phyloP scores from a whole-genome alignment of 2,329 filamentous ascomycete species.

The Fonsecaea pugnacius region DNA sequence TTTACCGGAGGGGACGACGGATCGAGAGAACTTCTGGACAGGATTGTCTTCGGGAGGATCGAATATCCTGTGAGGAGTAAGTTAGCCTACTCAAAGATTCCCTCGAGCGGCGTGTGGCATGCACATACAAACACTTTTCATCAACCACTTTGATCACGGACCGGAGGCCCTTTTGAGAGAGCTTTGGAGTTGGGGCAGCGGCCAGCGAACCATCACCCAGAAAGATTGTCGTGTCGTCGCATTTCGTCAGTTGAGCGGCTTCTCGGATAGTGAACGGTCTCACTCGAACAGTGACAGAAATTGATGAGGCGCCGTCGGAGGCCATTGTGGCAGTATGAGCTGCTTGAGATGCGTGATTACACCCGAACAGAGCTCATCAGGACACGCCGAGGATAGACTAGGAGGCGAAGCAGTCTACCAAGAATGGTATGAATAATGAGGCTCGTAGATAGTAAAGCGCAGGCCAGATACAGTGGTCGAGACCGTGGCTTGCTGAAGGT shows the following conservation, averaged over 20 bases:
- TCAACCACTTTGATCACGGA: constrained; percentile 96
- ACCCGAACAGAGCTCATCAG: constrained; percentile 19
- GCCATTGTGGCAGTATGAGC: constrained; percentile 43
- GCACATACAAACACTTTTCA: constrained; percentile 88
- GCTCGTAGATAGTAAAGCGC: not conserved
- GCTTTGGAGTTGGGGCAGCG: constrained; percentile 79
- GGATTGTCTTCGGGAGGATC: constrained; percentile 95
- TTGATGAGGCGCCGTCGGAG: constrained; percentile 54
- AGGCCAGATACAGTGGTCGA: constrained; percentile 22
- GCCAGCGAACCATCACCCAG: constrained; percentile 96
- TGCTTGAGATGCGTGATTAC: constrained; percentile 8
- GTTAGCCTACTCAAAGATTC: not conserved
- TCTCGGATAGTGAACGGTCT: constrained; percentile 80
- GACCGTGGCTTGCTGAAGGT: constrained; percentile 18
- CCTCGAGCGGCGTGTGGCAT: not conserved
- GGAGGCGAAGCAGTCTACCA: constrained; percentile 4
- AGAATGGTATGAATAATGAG: constrained; percentile 9
- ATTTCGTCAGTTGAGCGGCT: constrained; percentile 79
- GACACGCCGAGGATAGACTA: not conserved
- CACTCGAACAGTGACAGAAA: constrained; percentile 62
- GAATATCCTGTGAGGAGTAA: constrained; percentile 72
- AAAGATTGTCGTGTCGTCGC: constrained; percentile 85
- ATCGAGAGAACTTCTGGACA: constrained; percentile 82
- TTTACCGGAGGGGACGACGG: constrained; percentile 80
- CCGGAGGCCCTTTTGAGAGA: constrained; percentile 82